Base-by-base conservation (phyloP, 2,329 filamentous ascomycete genomes). In the Allantophomopsis cytisporea region DNA sequence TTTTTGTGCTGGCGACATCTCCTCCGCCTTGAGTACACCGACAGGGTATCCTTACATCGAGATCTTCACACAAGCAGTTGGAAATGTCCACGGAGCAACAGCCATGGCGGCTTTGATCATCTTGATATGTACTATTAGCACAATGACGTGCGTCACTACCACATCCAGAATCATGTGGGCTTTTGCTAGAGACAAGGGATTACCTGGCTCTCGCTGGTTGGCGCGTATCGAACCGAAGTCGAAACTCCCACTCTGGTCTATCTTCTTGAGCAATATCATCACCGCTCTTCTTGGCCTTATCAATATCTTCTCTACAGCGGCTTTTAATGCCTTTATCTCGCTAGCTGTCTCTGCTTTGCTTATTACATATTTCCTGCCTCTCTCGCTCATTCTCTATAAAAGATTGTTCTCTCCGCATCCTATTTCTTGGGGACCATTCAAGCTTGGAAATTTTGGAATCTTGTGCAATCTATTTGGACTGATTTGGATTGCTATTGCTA, bases 11-110 rank as follows among this genome's bases (percentile, higher is more conserved):
- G 50, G 50, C n/a, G 44, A 52, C 28, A 37, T 51, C 6, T 39
- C 45, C 6, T 23, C 28, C 20, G 71, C 66, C 18, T 57, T 76
- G n/a, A 62, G 62, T 2, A 62, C 75, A 39, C 54, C 70, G 10
- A 58, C 65, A 10, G 51, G 49, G 0, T 73, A 70, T 37, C 73
- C 75, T 0, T 75, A 75, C 45, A 76, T 80, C 48, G 62, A 73
- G 37, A 64, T 77, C 16, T 76, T 68, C 40, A 58, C 59, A 38
- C 59, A 65, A 37, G 61, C 61, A 2, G 61, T 63, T 3, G 50
- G 59, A 2, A 59, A 55, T 23, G 48, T 57, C 14, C 54, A 55
- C 5, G 63, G 55, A 3, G 53, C 61, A 7, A 61, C 60, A 16
- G 36, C 37, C 12, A 51, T 54, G 48, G 41, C 43, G 10, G 20